phyloP scores from a whole-genome alignment of 1,284 basidiomycete genomes.

The Trametes hirsuta region DNA sequence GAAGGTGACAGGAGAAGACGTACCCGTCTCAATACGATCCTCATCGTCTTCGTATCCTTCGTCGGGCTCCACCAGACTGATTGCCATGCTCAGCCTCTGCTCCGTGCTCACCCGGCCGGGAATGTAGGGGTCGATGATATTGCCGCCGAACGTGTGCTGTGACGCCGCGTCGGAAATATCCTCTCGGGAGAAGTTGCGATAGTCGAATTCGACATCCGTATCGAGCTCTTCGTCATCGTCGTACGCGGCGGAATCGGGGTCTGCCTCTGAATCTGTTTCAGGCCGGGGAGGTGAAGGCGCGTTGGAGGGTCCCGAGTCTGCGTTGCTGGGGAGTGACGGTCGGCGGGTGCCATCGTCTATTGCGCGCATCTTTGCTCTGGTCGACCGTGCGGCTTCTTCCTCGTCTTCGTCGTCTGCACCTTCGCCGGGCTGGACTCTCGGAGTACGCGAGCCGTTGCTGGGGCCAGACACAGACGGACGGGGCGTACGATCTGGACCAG shows the following conservation, averaged over 20 bases:
- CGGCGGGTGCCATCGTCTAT: constrained; percentile 50
- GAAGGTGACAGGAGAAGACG: constrained; percentile 32
- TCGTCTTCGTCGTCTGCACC: constrained; percentile 39
- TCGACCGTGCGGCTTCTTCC: constrained; percentile 36
- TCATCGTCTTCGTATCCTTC: constrained; percentile 39
- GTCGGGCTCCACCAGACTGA: constrained; percentile 15
- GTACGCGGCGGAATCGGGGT: constrained; percentile 28
- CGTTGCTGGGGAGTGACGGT: constrained; percentile 47
- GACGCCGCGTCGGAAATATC: constrained; percentile 49
- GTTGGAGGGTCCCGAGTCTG: constrained; percentile 18
- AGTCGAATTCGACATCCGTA: constrained; percentile 43
- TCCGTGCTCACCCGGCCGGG: constrained; percentile 10
- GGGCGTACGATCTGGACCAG: constrained; percentile 39
- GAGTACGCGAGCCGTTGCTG: constrained; percentile 27
- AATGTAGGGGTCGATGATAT: constrained; percentile 27
- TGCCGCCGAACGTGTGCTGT: constrained; percentile 50
- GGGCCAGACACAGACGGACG: constrained; percentile 40
- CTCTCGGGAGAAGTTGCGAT: constrained; percentile 25
- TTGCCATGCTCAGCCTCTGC: constrained; percentile 40
- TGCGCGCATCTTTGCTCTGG: constrained; percentile 48
- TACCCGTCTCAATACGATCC: constrained; percentile 37
- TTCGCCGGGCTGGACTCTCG: constrained; percentile 22
- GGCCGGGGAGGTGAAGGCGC: constrained; percentile 14
- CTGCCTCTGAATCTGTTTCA: constrained; percentile 24
- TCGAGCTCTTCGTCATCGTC: constrained; percentile 36